Conservation (phyloP, 2,329 filamentous ascomycete species). For the Ophiostoma australiae region DNA sequence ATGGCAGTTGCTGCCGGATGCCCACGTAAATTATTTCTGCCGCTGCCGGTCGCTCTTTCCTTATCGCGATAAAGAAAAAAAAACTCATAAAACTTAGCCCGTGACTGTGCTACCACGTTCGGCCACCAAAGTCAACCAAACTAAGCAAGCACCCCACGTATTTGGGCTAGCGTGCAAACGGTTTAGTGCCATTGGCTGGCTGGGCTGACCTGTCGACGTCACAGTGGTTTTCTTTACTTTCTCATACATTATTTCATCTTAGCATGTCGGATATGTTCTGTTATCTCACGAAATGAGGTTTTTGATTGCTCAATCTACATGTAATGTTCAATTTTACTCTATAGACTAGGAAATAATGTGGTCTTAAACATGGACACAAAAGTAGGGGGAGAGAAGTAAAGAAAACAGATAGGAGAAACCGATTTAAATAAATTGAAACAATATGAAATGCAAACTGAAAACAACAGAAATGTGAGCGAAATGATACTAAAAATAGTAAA, state of each 20-base stretch:
- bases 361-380: no score
- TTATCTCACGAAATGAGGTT: no score
- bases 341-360: no score
- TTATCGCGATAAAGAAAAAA: slow-evolving; percentile 16
- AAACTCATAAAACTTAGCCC: not conserved
- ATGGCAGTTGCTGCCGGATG: not conserved
- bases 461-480: no score
- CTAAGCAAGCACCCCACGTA: not conserved
- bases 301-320: no score
- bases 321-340: no score
- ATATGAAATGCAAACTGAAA: no score
- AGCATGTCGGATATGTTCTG: not conserved
- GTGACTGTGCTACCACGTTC: not conserved
- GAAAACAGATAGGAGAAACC: no score
- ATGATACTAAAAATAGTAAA: no score
- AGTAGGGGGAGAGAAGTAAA: no score
- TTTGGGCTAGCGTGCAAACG: not conserved
- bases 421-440: no score
- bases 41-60: not conserved
- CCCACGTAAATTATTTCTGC: slow-evolving; percentile 12
- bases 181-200: slow-evolving; percentile 1
- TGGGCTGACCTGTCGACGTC: not conserved
- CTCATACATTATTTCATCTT: not conserved
- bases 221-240: not conserved
- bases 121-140: not conserved